Percentiles rank a stretch among this genome's conserved stretches.
Evolutionary conservation across 1,284 basidiomycete species (phyloP).

Genomic region (Austroboletus niveus): DNA sequence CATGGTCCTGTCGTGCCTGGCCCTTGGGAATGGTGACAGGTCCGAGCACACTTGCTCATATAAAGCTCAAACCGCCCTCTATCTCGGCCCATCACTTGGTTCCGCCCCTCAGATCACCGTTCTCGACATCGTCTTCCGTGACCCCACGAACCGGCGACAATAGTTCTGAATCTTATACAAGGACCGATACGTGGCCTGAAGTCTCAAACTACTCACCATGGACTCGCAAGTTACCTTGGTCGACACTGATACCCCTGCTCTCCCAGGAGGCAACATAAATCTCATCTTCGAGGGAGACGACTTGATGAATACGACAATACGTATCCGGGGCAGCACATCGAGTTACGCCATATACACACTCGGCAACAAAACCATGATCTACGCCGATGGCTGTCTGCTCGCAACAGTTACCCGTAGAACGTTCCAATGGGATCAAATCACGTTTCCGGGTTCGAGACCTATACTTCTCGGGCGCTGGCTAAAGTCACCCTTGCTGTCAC

Average conservation of each 20-base stretch:
- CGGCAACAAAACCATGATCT: conserved; percentile 8
- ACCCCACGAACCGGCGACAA: conserved; percentile 1
- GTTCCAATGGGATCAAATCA: conserved; percentile 15
- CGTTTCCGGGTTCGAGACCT: conserved; percentile 11
- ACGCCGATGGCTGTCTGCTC: conserved; percentile 3
- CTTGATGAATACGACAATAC: conserved; percentile 13
- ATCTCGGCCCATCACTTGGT: neutral
- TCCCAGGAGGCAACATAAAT: neutral
- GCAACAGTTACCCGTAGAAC: conserved; percentile 20
- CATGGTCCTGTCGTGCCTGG: neutral
- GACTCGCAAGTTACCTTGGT: conserved; percentile 23
- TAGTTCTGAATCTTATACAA: conserved; percentile 2
- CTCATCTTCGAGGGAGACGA: conserved; percentile 16
- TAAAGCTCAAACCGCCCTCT: neutral
- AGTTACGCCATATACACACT: conserved; percentile 15
- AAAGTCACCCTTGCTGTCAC: conserved; percentile 6
- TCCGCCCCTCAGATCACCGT: neutral
- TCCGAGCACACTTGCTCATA: too few relatives aligned
- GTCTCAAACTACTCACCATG: neutral
- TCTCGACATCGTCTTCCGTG: neutral
- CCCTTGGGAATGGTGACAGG: neutral
- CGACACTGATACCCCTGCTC: neutral
- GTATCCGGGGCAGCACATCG: neutral
- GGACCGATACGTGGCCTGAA: neutral
- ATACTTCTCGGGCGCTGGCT: conserved; percentile 16